A percentile compares a stretch with the other conserved stretches of the same genome.
phyloP scores from a whole-genome alignment of 805 yeast species.

The Yamadazyma nakazawae region DNA sequence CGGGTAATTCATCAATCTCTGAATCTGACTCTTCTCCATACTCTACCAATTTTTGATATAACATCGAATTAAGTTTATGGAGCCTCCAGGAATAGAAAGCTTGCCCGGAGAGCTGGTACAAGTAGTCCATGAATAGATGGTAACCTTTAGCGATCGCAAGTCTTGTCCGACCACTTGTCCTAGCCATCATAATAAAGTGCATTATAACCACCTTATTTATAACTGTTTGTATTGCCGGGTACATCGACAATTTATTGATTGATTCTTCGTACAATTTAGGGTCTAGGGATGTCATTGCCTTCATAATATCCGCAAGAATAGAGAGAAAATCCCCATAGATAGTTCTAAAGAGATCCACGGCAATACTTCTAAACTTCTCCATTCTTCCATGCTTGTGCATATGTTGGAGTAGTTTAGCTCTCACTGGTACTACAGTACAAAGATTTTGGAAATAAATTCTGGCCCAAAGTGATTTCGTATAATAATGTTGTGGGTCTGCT shows the following conservation, averaged over 20 bases:
- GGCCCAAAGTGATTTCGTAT: slow-evolving; percentile 1
- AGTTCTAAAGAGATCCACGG: neutral
- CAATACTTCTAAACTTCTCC: neutral
- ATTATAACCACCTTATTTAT: slow-evolving; percentile 38
- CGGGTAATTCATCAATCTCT: neutral
- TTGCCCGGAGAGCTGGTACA: neutral
- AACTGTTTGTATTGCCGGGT: slow-evolving; percentile 22
- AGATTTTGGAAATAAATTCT: neutral
- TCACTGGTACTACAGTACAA: neutral
- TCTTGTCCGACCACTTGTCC: slow-evolving; percentile 1
- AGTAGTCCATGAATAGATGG: neutral
- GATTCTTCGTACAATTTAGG: neutral
- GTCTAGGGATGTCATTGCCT: neutral
- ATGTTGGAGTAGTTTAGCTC: neutral
- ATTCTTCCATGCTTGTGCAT: neutral
- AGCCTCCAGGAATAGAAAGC: slow-evolving; percentile 11
- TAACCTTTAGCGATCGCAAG: neutral
- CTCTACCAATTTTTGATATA: neutral
- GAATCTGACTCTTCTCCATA: neutral
- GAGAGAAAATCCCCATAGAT: neutral
- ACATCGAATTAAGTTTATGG: slow-evolving; percentile 5
- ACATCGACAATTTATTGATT: neutral
- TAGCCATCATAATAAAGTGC: slow-evolving; percentile 16
- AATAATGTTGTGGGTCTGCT: neutral
- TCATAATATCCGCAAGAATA: neutral